These are phyloP conservation scores for Stenocarpella maydis DNA, from an alignment of 2,329 filamentous ascomycete genomes.

Conservation along the genomic window DNA sequence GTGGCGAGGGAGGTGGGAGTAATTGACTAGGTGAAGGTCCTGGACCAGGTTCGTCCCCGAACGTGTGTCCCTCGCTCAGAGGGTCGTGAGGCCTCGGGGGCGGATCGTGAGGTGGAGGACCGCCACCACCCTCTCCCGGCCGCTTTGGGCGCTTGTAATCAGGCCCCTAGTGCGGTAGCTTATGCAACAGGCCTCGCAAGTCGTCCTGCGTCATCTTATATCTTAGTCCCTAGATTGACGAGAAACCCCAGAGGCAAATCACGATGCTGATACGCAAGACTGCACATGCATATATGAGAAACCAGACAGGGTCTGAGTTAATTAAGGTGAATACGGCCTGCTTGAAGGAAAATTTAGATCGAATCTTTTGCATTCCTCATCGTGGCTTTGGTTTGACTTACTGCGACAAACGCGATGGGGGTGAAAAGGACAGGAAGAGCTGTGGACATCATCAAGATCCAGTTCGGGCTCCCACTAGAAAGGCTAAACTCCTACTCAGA, in stretches of 20 bases:
- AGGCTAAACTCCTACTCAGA: constrained; percentile 3
- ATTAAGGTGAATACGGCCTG: not conserved
- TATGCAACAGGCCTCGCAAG: not conserved
- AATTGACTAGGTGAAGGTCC: not conserved
- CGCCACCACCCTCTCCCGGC: not conserved
- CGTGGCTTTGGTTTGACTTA: not conserved
- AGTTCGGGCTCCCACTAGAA: not conserved
- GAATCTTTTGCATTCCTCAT: not conserved
- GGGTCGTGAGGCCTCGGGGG: not conserved
- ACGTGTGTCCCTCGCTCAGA: not conserved
- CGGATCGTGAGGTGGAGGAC: constrained; percentile 6
- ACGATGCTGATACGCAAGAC: constrained; percentile 7
- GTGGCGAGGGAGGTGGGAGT: not conserved
- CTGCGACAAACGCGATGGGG: not conserved
- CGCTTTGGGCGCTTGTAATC: not conserved
- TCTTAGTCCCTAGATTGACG: not conserved
- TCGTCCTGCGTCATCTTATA: not conserved
- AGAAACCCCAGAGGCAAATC: constrained; percentile 4
- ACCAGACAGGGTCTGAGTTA: constrained; percentile 1
- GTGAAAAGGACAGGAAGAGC: not conserved
- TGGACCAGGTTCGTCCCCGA: not conserved
- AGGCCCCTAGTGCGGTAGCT: not conserved
- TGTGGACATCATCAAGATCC: constrained; percentile 2
- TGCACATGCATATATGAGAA: not conserved
- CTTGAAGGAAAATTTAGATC: no score